Evolutionary conservation across 2,329 filamentous ascomycete species (phyloP), one percentile per base, ranked within the genome.

Genomic region (Zarea fungicola): DNA sequence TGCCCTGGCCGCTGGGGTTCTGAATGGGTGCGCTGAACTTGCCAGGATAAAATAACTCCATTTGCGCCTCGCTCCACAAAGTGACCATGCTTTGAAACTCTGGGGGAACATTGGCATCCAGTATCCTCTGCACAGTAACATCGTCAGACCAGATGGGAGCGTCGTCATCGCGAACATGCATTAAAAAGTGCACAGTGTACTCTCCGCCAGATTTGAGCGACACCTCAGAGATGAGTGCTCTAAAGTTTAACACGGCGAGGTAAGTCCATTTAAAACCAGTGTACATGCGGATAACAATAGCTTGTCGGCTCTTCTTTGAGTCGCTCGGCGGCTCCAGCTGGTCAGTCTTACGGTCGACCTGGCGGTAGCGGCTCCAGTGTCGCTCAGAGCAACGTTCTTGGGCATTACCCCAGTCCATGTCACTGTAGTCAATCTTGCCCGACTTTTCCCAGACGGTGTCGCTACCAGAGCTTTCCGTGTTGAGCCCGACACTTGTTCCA

Each of bases 1-100:
- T 74, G 45, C 80, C 76, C 13, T 70, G 73, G 54, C 77, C 67
- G 49, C 73, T 74, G 6, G 76, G 77, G 60, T 80, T 79, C 48
- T 76, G 71, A 58, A 84, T 81, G 1, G 83, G 79, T 37, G 84
- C 80, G 56, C 85, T 83, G n/a, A 90, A 84, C 34, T 81, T 78
- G 2, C 80, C 80, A 52, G 77, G 65, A 60, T 95, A 95, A 64
- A 89, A 83, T 49, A 91, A 75, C 49, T 77, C 76, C 87, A 95
- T 92, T 65, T 92, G 87, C 45, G 81, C 76, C 64, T 93, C 88
- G 3, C 87, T 90, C 89, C 89, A 95, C 6, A 95, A 72, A 0
- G 85, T 89, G 37, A 85, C 87, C 64, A 95, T 80, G 52, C 84
- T 81, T 62, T 84, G 86, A 66, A 95, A 95, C 60, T 92, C 87